phyloP scores from a whole-genome alignment of 176 grass and related monocot species.

The Ensete glaucum region DNA sequence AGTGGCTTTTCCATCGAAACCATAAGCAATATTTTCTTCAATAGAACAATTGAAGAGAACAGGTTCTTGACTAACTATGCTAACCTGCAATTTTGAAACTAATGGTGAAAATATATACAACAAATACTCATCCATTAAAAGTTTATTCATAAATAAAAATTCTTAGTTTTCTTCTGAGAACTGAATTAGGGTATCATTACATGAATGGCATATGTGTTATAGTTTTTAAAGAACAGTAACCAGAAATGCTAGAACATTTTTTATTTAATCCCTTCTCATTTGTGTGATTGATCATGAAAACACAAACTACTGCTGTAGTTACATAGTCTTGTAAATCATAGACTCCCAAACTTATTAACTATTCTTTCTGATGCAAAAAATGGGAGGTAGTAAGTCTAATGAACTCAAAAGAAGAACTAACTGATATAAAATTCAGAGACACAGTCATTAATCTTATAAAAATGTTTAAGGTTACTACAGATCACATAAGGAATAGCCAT shows the following conservation, averaged over 20 bases:
- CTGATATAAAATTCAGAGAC: background rate
- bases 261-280: too few relatives aligned
- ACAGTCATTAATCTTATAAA: background rate
- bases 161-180: background rate
- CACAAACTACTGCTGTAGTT: too few relatives aligned
- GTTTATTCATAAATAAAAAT: background rate
- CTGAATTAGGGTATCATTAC: too few relatives aligned
- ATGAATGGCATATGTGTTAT: too few relatives aligned
- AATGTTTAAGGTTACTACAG: background rate
- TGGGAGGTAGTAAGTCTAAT: too few relatives aligned
- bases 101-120: background rate
- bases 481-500: background rate
- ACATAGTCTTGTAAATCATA: too few relatives aligned
- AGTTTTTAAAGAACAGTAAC: too few relatives aligned
- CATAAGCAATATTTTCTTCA: constrained; percentile 97
- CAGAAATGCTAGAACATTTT: too few relatives aligned
- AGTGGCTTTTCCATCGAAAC: constrained; percentile 50
- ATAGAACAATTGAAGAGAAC: constrained; percentile 89
- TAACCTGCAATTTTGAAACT: constrained; percentile 52
- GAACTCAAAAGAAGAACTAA: background rate
- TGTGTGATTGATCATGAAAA: too few relatives aligned
- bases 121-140: background rate
- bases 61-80: constrained; percentile 98
- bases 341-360: too few relatives aligned
- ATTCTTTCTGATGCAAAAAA: too few relatives aligned